Base-by-base conservation (phyloP, 192 early-diverging fungal genomes). In the Allomyces macrogynus region DNA sequence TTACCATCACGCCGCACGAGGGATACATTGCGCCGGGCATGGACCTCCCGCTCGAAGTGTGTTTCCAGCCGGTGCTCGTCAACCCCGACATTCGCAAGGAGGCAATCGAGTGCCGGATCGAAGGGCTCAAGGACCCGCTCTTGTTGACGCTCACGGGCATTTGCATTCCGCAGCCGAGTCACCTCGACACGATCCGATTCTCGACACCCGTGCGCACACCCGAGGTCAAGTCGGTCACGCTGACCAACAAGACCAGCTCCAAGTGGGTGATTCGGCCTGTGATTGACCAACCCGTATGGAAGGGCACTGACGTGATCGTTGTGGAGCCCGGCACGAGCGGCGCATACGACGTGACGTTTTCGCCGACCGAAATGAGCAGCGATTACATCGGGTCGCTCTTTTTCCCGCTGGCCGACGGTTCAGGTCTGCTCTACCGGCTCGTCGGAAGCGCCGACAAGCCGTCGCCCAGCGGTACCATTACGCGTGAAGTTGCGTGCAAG, bases 1-100 rank as follows among this genome's bases (percentile, higher is more conserved):
- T 83, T 67, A 68, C 80, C 11, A 77, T 84, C 43, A 72, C 78
- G 11, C 77, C 82, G n/a, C 65, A 71, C 11, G 80, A 84, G 64
- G 82, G 81, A 1, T 84, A 83, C 64, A 83, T 83, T 61, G 81
- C 81, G 3, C 81, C 82, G 12, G 78, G 81, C 27, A 79, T 83
- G 76, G 81, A 84, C 24, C 67, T 84, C 20, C 69, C 79, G 44
- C 62, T 84, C 26, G 82, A 84, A 64, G 77, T 84, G 24, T 74
- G 72, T 1, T 84, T 84, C 69, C 80, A 80, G 64, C 82, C 82
- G 22, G 60, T 61, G 14, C 74, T 79, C 44, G 32, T 84, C n/a
- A 78, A 77, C 64, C 71, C 74, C 27, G 80, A 80, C 61, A 77
- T 83, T 24, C 72, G 80, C 7, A 75, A 77, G 61, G 82, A 84